Conservation (phyloP, 768 basidiomycete genomes). For the Tulasnella sp. region DNA sequence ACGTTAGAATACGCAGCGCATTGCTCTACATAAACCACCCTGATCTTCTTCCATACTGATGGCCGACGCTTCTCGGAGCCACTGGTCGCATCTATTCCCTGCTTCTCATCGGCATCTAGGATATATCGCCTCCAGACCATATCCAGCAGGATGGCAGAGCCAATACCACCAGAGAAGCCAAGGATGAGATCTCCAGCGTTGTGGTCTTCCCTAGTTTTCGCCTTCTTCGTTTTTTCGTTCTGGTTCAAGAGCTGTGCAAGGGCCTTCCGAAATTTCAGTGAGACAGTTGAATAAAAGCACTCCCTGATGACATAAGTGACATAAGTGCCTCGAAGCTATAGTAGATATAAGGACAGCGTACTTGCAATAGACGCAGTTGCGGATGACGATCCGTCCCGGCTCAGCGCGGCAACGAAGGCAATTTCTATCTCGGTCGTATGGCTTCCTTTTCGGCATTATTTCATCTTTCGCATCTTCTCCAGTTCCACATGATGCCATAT, state of each 20-base stretch:
- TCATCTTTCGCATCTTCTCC: conserved; percentile 14
- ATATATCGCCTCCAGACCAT: conserved; percentile 54
- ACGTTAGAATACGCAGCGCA: not conserved
- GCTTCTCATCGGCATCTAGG: conserved; percentile 49
- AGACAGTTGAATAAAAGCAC: conserved; percentile 10
- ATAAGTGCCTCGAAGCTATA: too few relatives aligned
- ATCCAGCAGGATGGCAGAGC: conserved; percentile 63
- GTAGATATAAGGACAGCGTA: not conserved
- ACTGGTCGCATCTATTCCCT: conserved; percentile 40
- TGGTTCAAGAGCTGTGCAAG: conserved; percentile 3
- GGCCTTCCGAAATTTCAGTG: conserved; percentile 11
- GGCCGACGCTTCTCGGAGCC: conserved; percentile 41
- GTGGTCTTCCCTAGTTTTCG: not conserved
- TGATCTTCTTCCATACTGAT: conserved; percentile 39
- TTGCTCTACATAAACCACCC: conserved; percentile 40
- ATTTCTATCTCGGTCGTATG: not conserved
- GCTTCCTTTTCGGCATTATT: conserved; percentile 9
- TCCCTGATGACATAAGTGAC: too few relatives aligned
- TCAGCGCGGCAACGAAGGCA: conserved; percentile 6
- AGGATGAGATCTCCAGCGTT: conserved; percentile 35
- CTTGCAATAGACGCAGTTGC: conserved; percentile 16
- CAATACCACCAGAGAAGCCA: conserved; percentile 69
- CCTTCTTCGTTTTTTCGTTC: not conserved
- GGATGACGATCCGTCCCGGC: conserved; percentile 7
- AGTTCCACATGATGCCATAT: conserved; percentile 8